Evolutionary conservation across 768 basidiomycete genomes (phyloP).

Genomic region (Butyriboletus loyo): DNA sequence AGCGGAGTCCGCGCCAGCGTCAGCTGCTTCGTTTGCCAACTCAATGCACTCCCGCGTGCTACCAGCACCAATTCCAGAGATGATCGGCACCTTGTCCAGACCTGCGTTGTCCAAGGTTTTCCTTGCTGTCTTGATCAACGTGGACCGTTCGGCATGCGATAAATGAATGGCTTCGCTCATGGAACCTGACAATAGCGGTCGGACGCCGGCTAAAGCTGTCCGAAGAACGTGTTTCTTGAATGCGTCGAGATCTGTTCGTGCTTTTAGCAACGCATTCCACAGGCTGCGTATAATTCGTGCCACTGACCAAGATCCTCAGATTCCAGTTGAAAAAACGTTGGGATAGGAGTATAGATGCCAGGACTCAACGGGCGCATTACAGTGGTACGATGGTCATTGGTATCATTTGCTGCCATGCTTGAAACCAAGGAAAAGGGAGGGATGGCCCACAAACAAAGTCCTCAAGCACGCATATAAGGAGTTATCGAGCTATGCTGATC

Average conservation of each 20-base stretch:
- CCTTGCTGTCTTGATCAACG: slow-evolving; percentile 64
- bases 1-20: slow-evolving; percentile 80
- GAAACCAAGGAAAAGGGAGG: background rate
- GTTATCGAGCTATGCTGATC: background rate
- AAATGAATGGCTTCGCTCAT: slow-evolving; percentile 86
- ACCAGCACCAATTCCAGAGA: slow-evolving; percentile 80
- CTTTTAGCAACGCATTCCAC: slow-evolving; percentile 6
- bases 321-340: slow-evolving; percentile 73
- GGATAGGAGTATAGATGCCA: slow-evolving; percentile 84
- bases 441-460: background rate
- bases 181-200: slow-evolving; percentile 71
- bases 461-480: slow-evolving; percentile 10
- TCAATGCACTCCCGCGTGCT: slow-evolving; percentile 82
- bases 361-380: slow-evolving; percentile 57
- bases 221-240: slow-evolving; percentile 67
- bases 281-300: background rate
- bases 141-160: slow-evolving; percentile 61
- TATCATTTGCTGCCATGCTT: slow-evolving; percentile 39
- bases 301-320: slow-evolving; percentile 80
- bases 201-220: slow-evolving; percentile 64
- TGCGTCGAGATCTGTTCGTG: slow-evolving; percentile 50
- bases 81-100: slow-evolving; percentile 57
- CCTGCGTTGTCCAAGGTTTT: slow-evolving; percentile 68
- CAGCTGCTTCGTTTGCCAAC: slow-evolving; percentile 72
- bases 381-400: slow-evolving; percentile 14